phyloP scores from a whole-genome alignment of 148 eudicot species.

The Vaccinium darrowii region DNA sequence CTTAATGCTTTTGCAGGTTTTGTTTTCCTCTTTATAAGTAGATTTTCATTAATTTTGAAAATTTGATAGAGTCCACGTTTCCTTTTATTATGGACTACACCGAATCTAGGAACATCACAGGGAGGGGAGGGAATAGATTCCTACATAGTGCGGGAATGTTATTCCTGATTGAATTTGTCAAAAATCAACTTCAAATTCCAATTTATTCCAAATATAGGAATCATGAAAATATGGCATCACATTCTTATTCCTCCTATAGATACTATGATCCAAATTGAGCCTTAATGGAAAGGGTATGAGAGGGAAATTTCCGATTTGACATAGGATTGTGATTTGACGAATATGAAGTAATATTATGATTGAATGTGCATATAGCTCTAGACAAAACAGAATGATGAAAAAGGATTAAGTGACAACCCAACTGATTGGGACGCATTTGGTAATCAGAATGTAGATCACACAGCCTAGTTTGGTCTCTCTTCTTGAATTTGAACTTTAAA shows the following conservation, averaged over 20 bases:
- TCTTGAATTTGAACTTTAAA: neutral
- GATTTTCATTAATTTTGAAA: neutral
- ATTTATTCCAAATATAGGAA: no score
- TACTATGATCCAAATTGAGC: neutral
- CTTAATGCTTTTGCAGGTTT: no score
- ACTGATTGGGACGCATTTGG: neutral
- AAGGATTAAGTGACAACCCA: neutral
- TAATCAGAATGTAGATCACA: neutral
- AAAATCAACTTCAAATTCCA: neutral
- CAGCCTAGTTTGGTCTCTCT: neutral
- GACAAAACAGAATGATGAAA: neutral
- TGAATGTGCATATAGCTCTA: neutral
- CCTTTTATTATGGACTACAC: neutral
- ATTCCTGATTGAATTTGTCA: neutral
- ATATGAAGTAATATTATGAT: neutral
- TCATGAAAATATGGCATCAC: no score
- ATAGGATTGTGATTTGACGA: neutral
- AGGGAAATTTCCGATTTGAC: neutral
- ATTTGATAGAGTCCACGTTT: neutral
- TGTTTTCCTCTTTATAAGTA: no score
- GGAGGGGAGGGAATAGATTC: neutral
- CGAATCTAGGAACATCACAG: neutral
- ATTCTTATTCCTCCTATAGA: neutral
- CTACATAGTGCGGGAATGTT: neutral
- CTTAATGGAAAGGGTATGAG: neutral